Percentiles rank a stretch among this genome's conserved stretches.
Evolutionary conservation across 2,329 filamentous ascomycete genomes (phyloP).

Genomic region (Didymella lethalis): DNA sequence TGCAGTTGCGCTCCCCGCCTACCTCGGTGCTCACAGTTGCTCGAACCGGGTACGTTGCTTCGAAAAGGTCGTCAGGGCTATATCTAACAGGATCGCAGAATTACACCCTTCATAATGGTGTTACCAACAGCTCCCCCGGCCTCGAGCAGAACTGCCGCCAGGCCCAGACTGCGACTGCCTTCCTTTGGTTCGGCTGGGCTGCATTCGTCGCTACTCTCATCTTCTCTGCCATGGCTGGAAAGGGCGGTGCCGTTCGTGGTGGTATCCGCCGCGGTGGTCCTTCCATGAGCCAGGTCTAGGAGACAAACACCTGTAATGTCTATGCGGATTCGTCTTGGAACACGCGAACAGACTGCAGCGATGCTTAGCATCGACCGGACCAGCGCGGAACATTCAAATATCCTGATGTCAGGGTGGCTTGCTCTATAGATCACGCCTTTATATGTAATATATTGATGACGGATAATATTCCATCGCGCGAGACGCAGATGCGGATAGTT

Average conservation of each 20-base stretch:
- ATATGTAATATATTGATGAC: slow-evolving; percentile 23
- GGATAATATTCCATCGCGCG: slow-evolving; percentile 16
- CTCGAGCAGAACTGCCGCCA: slow-evolving; percentile 73
- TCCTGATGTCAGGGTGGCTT: neutral
- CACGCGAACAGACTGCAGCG: slow-evolving; percentile 29
- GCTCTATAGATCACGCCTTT: slow-evolving; percentile 2
- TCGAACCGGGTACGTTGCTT: slow-evolving; percentile 60
- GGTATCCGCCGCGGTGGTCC: slow-evolving; percentile 57
- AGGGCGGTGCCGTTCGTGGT: slow-evolving; percentile 58
- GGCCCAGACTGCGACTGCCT: slow-evolving; percentile 76
- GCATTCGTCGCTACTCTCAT: slow-evolving; percentile 65
- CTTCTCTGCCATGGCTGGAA: slow-evolving; percentile 63
- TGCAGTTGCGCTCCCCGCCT: slow-evolving; percentile 74
- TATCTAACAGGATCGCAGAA: slow-evolving; percentile 38
- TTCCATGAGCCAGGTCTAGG: slow-evolving; percentile 65
- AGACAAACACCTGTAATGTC: slow-evolving; percentile 29
- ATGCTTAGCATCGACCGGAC: slow-evolving; percentile 14
- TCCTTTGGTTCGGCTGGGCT: slow-evolving; percentile 80
- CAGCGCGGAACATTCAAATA: neutral
- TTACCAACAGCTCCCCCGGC: slow-evolving; percentile 69
- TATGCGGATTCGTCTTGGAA: slow-evolving; percentile 41
- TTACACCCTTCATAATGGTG: slow-evolving; percentile 60
- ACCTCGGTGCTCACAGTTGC: slow-evolving; percentile 74
- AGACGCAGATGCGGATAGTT: slow-evolving; percentile 6
- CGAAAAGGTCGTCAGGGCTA: neutral